Base-by-base conservation (phyloP, 179 eudicot genomes). In the Silene vulgaris region DNA sequence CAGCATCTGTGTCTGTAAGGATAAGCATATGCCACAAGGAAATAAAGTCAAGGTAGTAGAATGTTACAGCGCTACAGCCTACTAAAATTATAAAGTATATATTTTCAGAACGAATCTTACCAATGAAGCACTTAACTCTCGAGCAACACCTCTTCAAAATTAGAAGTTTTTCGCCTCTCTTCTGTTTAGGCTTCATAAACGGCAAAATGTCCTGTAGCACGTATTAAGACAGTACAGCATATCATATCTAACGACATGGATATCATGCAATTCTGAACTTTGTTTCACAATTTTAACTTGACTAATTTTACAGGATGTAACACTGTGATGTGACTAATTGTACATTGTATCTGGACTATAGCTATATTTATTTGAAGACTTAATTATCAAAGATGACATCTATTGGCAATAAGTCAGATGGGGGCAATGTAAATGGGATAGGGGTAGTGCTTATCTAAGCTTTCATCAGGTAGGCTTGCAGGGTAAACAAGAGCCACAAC, bases 1-100 rank as follows among this genome's bases (percentile, higher is more conserved):
- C 97, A 80, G 90, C 89, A 87, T 91, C 97, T 32, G 93, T 86
- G 59, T 91, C 97, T 91, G 86, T 88, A 87, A 77, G 54, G 74
- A 76, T 17, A 77, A 76, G 40, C 75, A 2, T 20, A 66, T 2
- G 20, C 60, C 64, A 69, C 50, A 72, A 29, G 12, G 20, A 71
- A 45, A 45, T 13, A 13, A 9, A 61, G 23, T 59, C 3, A 69
- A 23, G 16, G 4, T 20, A 40, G 67, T 43, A 29, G 8, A 32
- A 21, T 8, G 21, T 20, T 3, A 50, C 54, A 56, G 56, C 9
- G 20, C 28, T 2, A 50, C 54, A 56, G 56, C 16, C 62, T 28
- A 13, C n/a, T 2, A 57, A 26, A 40, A 73, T 52, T 16, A 19
- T 16, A 61, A 16, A 32, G 28, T 29, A 29, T 16, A 23, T 21